Evolutionary conservation across 2,329 filamentous ascomycete species (phyloP).

Genomic region (Fusarium sp.): DNA sequence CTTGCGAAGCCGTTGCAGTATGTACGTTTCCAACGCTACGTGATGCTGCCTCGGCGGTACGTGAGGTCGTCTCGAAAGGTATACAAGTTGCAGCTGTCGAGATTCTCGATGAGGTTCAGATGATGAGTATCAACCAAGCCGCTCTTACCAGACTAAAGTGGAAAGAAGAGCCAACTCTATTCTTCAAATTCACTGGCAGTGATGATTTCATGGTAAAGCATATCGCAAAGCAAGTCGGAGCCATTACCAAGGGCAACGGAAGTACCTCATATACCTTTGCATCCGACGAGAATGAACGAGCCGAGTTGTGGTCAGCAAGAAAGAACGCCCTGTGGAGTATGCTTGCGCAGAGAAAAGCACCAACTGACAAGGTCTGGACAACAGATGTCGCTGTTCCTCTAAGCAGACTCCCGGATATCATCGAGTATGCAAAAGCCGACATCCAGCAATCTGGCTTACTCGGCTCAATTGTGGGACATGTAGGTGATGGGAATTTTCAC

Average conservation of each 20-base stretch:
- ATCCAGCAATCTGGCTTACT: conserved; percentile 89
- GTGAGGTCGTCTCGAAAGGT: conserved; percentile 79
- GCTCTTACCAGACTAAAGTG: conserved; percentile 78
- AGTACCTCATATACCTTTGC: conserved; percentile 77
- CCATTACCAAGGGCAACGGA: conserved; percentile 70
- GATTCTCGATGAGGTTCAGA: conserved; percentile 90
- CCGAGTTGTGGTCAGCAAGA: conserved; percentile 82
- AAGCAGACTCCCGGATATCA: conserved; percentile 79
- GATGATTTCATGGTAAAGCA: conserved; percentile 82
- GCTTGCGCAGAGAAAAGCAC: conserved; percentile 72
- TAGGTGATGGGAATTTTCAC: conserved; percentile 96
- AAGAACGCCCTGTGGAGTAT: conserved; percentile 89
- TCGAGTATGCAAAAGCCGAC: conserved; percentile 88
- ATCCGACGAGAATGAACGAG: conserved; percentile 76
- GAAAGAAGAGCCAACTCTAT: conserved; percentile 82
- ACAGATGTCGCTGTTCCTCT: conserved; percentile 89
- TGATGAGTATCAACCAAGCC: conserved; percentile 83
- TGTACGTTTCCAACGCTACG: conserved; percentile 84
- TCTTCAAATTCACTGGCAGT: conserved; percentile 90
- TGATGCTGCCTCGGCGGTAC: conserved; percentile 80
- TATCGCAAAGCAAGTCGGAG: conserved; percentile 79
- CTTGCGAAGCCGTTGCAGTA: conserved; percentile 82
- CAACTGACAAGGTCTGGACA: conserved; percentile 63
- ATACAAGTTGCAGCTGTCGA: conserved; percentile 84
- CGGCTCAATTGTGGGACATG: conserved; percentile 88